These are phyloP conservation scores for Sanguinoderma infundibulare DNA, from an alignment of 1,284 basidiomycete genomes.

Conservation along the genomic window DNA sequence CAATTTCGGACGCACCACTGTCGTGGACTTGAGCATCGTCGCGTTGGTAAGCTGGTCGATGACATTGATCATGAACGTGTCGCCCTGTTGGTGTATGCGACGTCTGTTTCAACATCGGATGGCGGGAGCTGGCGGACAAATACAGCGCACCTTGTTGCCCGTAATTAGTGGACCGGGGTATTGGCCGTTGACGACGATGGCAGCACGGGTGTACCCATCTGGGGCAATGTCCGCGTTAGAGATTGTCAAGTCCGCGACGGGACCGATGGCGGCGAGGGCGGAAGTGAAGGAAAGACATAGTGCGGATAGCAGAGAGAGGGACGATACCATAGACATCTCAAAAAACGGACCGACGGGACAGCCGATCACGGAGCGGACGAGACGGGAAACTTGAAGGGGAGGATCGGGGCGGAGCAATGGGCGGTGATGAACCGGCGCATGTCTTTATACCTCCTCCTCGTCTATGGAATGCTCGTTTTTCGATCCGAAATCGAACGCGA, in stretches of 20 bases:
- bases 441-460: too few species aligned
- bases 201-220: conserved; percentile 27
- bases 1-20: conserved; percentile 33
- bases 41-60: conserved; percentile 38
- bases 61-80: conserved; percentile 40
- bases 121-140: background rate
- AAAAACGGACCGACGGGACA: background rate
- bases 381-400: background rate
- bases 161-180: conserved; percentile 33
- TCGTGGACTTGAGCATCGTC: conserved; percentile 39
- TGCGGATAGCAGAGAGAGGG: background rate
- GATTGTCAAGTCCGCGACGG: conserved; percentile 24
- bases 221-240: conserved; percentile 25
- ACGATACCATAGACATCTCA: background rate
- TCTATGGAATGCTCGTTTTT: too few species aligned
- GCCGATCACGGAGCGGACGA: background rate
- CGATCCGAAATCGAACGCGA: too few species aligned
- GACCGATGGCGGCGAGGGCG: background rate
- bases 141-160: conserved; percentile 27
- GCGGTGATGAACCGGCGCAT: background rate
- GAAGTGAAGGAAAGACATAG: background rate
- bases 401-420: too few species aligned
- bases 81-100: conserved; percentile 26
- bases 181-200: conserved; percentile 27
- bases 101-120: background rate